A percentile compares a stretch with the other conserved stretches of the same genome.
Evolutionary conservation across 371 early-diverging fungal species (phyloP).

Genomic region (Nosema muscidifuracis): DNA sequence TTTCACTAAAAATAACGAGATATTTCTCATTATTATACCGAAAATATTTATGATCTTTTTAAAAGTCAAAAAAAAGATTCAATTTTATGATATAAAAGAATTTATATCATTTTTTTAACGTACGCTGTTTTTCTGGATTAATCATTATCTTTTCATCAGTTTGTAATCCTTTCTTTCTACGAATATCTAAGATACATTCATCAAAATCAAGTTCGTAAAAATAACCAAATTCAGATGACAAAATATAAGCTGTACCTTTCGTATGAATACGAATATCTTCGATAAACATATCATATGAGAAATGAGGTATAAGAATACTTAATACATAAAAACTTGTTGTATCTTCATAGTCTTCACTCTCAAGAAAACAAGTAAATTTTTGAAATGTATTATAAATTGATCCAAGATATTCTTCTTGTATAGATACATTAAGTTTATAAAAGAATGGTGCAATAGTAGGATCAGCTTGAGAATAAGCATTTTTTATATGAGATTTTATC

Average conservation of each 20-base stretch:
- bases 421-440: slow-evolving; percentile 33
- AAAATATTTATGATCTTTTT: no score
- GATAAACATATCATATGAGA: slow-evolving; percentile 35
- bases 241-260: slow-evolving; percentile 55
- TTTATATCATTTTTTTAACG: slow-evolving; percentile 55
- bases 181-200: slow-evolving; percentile 29
- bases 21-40: no score
- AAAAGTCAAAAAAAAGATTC: no score
- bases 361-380: slow-evolving; percentile 25
- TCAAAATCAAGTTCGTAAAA: slow-evolving; percentile 6
- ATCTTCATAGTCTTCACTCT: slow-evolving; percentile 48
- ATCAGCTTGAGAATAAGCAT: slow-evolving; percentile 6
- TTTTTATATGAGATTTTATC: slow-evolving; percentile 30
- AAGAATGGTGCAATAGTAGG: slow-evolving; percentile 44
- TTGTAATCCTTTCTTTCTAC: slow-evolving; percentile 54
- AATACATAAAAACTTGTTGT: slow-evolving; percentile 45
- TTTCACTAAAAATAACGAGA: no score
- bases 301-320: slow-evolving; percentile 38
- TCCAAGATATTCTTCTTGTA: slow-evolving; percentile 43
- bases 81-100: no score
- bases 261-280: slow-evolving; percentile 45
- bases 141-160: slow-evolving; percentile 46
- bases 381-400: slow-evolving; percentile 42
- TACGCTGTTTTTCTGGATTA: slow-evolving; percentile 57
- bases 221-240: slow-evolving; percentile 38